A percentile compares a stretch with the other conserved stretches of the same genome.
Evolutionary conservation across 2,329 filamentous ascomycete species (phyloP).

Genomic region (Fusarium solani-melongenae): DNA sequence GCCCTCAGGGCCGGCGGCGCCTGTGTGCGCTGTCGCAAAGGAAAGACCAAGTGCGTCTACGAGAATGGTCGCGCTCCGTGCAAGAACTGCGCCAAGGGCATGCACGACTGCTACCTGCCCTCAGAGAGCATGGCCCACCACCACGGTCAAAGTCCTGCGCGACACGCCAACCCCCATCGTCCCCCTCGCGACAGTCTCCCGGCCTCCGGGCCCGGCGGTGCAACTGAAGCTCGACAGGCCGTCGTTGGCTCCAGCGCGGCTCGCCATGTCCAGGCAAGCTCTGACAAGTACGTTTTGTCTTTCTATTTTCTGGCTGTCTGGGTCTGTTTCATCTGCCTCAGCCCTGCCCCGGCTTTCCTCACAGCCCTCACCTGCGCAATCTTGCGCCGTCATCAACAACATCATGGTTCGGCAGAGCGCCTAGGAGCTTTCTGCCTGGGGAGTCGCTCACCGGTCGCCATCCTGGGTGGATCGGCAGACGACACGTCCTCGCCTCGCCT

Average conservation of each 20-base stretch:
- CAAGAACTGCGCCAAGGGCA: constrained; percentile 72
- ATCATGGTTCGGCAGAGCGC: background rate
- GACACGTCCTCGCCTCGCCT: constrained; percentile 26
- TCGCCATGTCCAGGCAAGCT: constrained; percentile 59
- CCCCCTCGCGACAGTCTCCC: constrained; percentile 66
- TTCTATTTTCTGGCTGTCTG: constrained; percentile 8
- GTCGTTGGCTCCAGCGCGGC: constrained; percentile 55
- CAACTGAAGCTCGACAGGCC: constrained; percentile 58
- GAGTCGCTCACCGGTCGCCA: background rate
- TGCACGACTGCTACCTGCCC: constrained; percentile 72
- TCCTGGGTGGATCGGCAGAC: constrained; percentile 33
- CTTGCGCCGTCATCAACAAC: background rate
- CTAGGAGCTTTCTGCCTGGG: background rate
- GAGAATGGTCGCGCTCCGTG: constrained; percentile 71
- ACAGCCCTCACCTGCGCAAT: constrained; percentile 5
- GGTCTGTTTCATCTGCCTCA: constrained; percentile 7
- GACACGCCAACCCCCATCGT: constrained; percentile 59
- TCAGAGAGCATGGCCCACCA: constrained; percentile 70
- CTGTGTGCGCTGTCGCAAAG: constrained; percentile 72
- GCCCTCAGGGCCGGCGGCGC: constrained; percentile 70
- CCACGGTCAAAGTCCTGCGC: constrained; percentile 68
- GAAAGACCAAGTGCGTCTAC: constrained; percentile 73
- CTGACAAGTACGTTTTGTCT: constrained; percentile 65
- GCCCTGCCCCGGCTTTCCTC: background rate
- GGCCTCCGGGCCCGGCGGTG: constrained; percentile 60